phyloP scores from a whole-genome alignment of 2,329 filamentous ascomycete genomes.

The Xylariaceae sp. region DNA sequence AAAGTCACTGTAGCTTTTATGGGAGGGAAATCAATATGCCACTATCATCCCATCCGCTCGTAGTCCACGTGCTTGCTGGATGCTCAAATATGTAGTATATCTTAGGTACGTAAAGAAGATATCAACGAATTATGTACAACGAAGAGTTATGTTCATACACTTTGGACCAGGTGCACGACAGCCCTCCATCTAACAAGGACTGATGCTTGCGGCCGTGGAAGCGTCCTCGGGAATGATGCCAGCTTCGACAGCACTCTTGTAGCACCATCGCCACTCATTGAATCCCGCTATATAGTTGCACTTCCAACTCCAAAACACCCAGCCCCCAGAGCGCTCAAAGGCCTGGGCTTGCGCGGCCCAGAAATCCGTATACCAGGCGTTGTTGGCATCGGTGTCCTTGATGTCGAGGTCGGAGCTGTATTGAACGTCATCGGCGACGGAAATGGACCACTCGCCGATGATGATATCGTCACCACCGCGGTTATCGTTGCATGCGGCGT shows the following conservation, averaged over 20 bases:
- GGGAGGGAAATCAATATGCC: too few relatives aligned
- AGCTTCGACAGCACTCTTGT: conserved; percentile 29
- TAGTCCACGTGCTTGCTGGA: too few relatives aligned
- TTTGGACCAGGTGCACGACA: too few relatives aligned
- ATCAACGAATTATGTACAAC: too few relatives aligned
- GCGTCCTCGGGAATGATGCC: conserved; percentile 23
- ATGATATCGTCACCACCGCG: conserved; percentile 39
- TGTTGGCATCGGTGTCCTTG: conserved; percentile 31
- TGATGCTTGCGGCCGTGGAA: conserved; percentile 12
- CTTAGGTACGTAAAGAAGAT: too few relatives aligned
- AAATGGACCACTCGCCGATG: conserved; percentile 56
- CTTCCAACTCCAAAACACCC: conserved; percentile 62
- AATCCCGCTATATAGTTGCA: conserved; percentile 30
- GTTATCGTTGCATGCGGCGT: conserved; percentile 40
- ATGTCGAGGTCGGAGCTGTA: conserved; percentile 34
- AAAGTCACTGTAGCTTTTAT: too few relatives aligned
- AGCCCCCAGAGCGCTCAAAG: conserved; percentile 51
- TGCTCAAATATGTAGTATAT: too few relatives aligned
- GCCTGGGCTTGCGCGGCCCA: conserved; percentile 52
- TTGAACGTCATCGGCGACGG: conserved; percentile 45
- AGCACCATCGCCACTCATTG: conserved; percentile 47
- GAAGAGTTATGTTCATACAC: too few relatives aligned
- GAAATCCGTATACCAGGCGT: conserved; percentile 50
- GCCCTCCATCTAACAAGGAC: conserved; percentile 12
- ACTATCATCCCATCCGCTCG: too few relatives aligned